A percentile compares a stretch with the other conserved stretches of the same genome.
These are phyloP conservation scores for Diaporthe caulivora DNA, from an alignment of 2,329 filamentous ascomycete species.

Conservation along the genomic window DNA sequence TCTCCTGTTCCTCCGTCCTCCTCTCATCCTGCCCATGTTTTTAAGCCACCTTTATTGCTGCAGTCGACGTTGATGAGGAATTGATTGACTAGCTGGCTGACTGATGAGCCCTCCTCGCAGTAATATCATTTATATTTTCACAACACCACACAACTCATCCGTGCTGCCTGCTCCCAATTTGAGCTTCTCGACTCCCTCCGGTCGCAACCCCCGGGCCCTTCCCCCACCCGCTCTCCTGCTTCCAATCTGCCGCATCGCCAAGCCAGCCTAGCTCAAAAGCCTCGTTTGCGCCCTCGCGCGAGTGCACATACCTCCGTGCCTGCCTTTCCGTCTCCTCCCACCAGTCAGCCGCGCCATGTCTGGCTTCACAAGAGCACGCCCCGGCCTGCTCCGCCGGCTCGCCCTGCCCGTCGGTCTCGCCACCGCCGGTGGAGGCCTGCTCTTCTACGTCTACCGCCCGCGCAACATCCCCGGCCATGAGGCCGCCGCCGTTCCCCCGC, in stretches of 20 bases:
- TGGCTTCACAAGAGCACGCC: slow-evolving; percentile 43
- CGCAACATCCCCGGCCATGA: slow-evolving; percentile 79
- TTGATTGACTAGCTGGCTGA: background rate
- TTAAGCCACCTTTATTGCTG: background rate
- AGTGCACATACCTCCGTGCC: background rate
- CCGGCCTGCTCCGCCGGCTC: slow-evolving; percentile 55
- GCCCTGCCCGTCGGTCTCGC: slow-evolving; percentile 57
- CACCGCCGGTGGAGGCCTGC: slow-evolving; percentile 57
- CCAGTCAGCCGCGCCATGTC: slow-evolving; percentile 32
- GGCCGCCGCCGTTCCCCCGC: slow-evolving; percentile 76
- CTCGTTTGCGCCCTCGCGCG: background rate
- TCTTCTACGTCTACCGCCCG: slow-evolving; percentile 72
- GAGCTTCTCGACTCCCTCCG: background rate
- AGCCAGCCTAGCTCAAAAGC: background rate
- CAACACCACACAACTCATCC: background rate
- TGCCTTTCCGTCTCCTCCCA: background rate
- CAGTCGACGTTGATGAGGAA: background rate
- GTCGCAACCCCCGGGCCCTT: background rate
- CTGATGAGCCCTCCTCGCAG: background rate
- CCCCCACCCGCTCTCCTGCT: background rate
- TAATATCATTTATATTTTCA: background rate
- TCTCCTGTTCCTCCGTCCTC: background rate
- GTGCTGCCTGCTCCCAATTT: slow-evolving; percentile 2
- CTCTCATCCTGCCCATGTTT: background rate
- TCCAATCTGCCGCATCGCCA: slow-evolving; percentile 17